Percentiles rank a stretch among this genome's conserved stretches.
Evolutionary conservation across 1,284 basidiomycete species (phyloP).

Genomic region (Anthracocystis panici-leucophaei): DNA sequence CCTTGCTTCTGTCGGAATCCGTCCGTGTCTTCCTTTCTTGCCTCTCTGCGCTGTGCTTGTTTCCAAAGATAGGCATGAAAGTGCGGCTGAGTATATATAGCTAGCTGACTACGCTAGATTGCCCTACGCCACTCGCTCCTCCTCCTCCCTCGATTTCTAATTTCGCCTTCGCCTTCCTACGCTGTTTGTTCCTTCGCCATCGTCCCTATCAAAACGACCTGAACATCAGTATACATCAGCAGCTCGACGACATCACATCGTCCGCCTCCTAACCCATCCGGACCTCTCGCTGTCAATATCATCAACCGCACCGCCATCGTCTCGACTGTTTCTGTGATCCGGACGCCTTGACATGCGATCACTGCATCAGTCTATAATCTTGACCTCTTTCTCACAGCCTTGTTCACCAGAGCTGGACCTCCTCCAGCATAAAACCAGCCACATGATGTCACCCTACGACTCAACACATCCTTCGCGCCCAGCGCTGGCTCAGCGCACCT

Average conservation of each 20-base stretch:
- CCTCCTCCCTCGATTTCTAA: background rate
- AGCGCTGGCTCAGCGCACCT: constrained; percentile 30
- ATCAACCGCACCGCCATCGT: background rate
- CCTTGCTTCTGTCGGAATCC: too few relatives aligned
- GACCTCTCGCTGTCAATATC: background rate
- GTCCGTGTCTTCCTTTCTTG: too few relatives aligned
- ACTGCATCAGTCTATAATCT: background rate
- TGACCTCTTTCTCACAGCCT: background rate
- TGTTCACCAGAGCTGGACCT: background rate
- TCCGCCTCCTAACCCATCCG: too few relatives aligned
- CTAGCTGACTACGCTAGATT: background rate
- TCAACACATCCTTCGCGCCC: constrained; percentile 32
- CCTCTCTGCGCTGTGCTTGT: background rate
- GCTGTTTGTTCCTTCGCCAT: background rate
- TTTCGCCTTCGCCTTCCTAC: background rate
- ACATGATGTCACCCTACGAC: constrained; percentile 33
- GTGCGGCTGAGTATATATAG: background rate
- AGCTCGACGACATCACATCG: background rate
- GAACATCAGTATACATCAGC: background rate
- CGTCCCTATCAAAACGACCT: background rate
- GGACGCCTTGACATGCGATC: background rate
- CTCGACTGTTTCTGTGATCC: background rate
- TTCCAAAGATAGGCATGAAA: background rate
- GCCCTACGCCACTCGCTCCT: background rate
- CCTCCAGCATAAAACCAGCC: background rate